Percentiles rank a stretch among this genome's conserved stretches.
These are phyloP conservation scores for Mycena floridula DNA, from an alignment of 768 basidiomycete species.

Conservation along the genomic window DNA sequence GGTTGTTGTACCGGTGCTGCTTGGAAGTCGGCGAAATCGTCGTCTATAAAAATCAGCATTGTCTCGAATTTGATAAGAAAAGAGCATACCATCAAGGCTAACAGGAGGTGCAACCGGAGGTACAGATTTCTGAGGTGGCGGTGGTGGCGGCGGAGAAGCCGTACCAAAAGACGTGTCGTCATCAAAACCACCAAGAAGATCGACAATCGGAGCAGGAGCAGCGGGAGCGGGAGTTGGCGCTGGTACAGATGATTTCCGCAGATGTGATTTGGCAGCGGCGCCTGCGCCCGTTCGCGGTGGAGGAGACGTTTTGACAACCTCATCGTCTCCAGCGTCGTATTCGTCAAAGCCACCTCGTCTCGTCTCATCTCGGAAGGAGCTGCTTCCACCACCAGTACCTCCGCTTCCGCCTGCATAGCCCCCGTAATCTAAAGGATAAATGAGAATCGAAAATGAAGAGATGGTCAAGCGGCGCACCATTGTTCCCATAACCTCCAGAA, in stretches of 20 bases:
- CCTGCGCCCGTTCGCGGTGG: slow-evolving; percentile 7
- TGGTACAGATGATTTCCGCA: slow-evolving; percentile 31
- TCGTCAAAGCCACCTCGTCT: slow-evolving; percentile 74
- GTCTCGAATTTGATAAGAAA: not conserved
- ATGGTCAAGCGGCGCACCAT: not conserved
- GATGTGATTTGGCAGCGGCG: slow-evolving; percentile 23
- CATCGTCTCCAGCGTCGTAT: slow-evolving; percentile 95
- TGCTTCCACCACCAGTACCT: slow-evolving; percentile 35
- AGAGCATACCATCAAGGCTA: slow-evolving; percentile 35
- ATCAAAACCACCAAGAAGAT: slow-evolving; percentile 73
- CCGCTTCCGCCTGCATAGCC: slow-evolving; percentile 26
- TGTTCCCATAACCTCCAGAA: slow-evolving; percentile 15
- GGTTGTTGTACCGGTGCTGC: slow-evolving; percentile 37
- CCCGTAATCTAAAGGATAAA: slow-evolving; percentile 18
- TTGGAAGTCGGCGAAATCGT: slow-evolving; percentile 86
- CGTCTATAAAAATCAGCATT: slow-evolving; percentile 36
- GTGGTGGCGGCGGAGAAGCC: slow-evolving; percentile 27
- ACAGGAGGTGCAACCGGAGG: slow-evolving; percentile 19
- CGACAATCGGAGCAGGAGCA: slow-evolving; percentile 39
- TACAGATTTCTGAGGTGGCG: slow-evolving; percentile 43
- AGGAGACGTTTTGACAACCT: slow-evolving; percentile 30
- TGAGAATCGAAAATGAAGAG: slow-evolving; percentile 4
- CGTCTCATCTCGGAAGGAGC: slow-evolving; percentile 52
- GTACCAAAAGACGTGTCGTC: slow-evolving; percentile 55
- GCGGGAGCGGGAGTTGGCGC: slow-evolving; percentile 32